Evolutionary conservation across 192 early-diverging fungal species (phyloP), one percentile per base, ranked within the genome.

Genomic region (Polychytrium aggregatum): DNA sequence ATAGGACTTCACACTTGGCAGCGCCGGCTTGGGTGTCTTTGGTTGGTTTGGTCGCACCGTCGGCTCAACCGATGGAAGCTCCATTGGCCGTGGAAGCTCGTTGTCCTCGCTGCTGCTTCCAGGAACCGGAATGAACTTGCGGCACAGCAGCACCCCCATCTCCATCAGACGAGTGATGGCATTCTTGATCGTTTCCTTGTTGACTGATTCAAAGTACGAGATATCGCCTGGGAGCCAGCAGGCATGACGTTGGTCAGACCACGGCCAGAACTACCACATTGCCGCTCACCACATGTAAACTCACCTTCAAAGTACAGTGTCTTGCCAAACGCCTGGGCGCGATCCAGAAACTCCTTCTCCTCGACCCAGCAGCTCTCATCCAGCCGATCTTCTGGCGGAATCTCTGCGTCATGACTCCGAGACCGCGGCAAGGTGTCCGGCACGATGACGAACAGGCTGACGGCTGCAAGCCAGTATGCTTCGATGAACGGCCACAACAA

Each of bases 401-500:
- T n/a, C n/a, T n/a, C n/a, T 41, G 40, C 40, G 40, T 5, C 18
- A 41, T 16, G 18, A 4, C 18, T 41, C 7, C 22, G 7, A 16
- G 40, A 17, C n/a, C 5, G 40, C 33, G 28, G n/a, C n/a, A n/a
- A n/a, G 27, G 6, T 8, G 5, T 47, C 25, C 1, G 67, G 66
- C 4, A 70, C 41, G 33, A 72, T 42, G 29, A 59, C 47, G 42
- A 67, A 72, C 54, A 74, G 65, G 46, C 68, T 65, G 29, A 82
- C 64, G 18, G 78, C 73, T 17, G 83, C 78, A 9, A 90, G 60
- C 87, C 87, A 90, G 56, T 90, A 90, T 38, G 84, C 83, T 53
- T 90, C 87, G 30, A 90, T 62, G 52, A 86, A 90, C n/a, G 85
- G 85, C 87, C 87, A 90, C 38, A 87, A 61, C 41, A 90, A 56